Evolutionary conservation across 225 moss, liverwort and hornwort species (phyloP).

Genomic region (Neckera pumila): DNA sequence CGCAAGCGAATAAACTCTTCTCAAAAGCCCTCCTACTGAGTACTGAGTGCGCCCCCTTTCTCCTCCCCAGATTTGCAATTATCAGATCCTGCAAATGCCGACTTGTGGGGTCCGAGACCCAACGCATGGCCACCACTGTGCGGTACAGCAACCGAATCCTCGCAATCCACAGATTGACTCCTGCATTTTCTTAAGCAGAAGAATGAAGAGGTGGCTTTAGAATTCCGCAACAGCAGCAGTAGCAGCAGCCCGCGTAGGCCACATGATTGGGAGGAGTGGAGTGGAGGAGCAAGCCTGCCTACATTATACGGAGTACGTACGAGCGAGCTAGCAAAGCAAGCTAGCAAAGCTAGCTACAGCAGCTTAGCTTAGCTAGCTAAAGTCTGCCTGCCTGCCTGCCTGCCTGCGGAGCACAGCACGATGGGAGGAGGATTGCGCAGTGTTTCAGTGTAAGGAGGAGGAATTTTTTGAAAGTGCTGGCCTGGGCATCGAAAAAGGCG

Average conservation of each 20-base stretch:
- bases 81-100: neutral
- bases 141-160: neutral
- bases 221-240: neutral
- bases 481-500: neutral
- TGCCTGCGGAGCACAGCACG: neutral
- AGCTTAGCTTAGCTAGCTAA: too few relatives aligned
- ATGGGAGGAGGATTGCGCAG: neutral
- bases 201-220: neutral
- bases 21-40: neutral
- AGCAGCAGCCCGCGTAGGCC: neutral
- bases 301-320: neutral
- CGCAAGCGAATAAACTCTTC: too few relatives aligned
- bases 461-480: neutral
- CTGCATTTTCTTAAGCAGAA: neutral
- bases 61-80: neutral
- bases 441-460: too few relatives aligned
- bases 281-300: neutral
- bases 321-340: too few relatives aligned
- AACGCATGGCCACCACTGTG: neutral
- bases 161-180: neutral
- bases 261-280: constrained; percentile 4
- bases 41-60: too few relatives aligned
- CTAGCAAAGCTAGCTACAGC: too few relatives aligned
- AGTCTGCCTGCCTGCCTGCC: neutral
- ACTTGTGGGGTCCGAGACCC: neutral